Evolutionary conservation across 2,329 filamentous ascomycete species (phyloP), one percentile per base, ranked within the genome.

Genomic region (Chaetothyriales sp.): DNA sequence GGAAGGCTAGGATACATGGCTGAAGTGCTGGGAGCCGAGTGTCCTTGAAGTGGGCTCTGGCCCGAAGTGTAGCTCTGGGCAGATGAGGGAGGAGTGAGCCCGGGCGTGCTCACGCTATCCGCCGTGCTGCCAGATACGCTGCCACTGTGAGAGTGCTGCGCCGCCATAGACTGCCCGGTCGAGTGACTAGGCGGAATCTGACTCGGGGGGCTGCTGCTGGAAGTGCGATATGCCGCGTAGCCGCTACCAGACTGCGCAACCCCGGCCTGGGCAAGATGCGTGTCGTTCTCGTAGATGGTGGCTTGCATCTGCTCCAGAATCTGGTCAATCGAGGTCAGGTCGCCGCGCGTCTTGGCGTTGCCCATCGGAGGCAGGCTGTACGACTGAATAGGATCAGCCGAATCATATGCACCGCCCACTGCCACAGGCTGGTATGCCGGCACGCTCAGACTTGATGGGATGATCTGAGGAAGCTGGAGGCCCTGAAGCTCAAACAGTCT

Each of bases 251-350:
- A 80, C 55, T 88, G 80, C 60, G 85, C 84, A 52, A 93, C 78
- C 52, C 86, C 84, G 44, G 84, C 83, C 10, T 80, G 80, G 2
- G 86, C 86, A 28, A 87, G 83, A 48, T 88, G 83, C 60, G 81
- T 86, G 50, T 88, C 82, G 66, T 83, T 94, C 70, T 96, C 92
- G 65, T 96, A 96, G 47, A 96, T 87, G 45, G 90, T 95, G 57
- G 84, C 82, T 69, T 95, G 89, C 75, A 96, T 90, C 69, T 95
- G 87, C 69, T 95, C 88, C 50, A 98, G 78, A 66, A 96, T 86
- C 63, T 88, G 84, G 66, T 96, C 92, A 62, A 96, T 89, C 65
- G 94, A 88, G 65, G 94, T 73, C 44, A 98, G 75, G 65, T 98
- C 92, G 65, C 81, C 88, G 76, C 96, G 95, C 47, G 89, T 95